Conservation (phyloP, 2,329 filamentous ascomycete genomes). For the Epichloe sibirici region DNA sequence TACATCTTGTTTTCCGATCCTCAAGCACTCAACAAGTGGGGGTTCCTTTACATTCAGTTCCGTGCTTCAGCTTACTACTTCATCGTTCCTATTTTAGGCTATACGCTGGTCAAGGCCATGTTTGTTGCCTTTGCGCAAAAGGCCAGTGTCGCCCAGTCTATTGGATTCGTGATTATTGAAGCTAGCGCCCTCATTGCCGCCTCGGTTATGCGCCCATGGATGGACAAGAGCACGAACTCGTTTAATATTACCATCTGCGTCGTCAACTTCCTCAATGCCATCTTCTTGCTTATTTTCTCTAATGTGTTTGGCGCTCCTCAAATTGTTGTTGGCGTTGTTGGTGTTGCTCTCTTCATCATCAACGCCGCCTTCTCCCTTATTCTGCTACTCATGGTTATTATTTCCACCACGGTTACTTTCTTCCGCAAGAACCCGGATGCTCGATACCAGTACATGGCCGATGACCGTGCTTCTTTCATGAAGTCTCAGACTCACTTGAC, state of each 20-base stretch:
- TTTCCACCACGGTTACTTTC: slow-evolving; percentile 55
- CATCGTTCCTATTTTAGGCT: slow-evolving; percentile 66
- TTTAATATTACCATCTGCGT: slow-evolving; percentile 90
- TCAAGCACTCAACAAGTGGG: slow-evolving; percentile 92
- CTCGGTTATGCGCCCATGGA: slow-evolving; percentile 79
- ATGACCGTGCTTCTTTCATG: slow-evolving; percentile 94
- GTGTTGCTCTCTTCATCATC: slow-evolving; percentile 77
- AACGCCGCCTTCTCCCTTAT: slow-evolving; percentile 78
- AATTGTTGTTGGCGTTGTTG: slow-evolving; percentile 77
- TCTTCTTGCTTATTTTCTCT: slow-evolving; percentile 84
- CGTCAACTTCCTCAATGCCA: slow-evolving; percentile 81
- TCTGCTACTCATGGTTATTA: slow-evolving; percentile 64
- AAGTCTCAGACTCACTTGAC: slow-evolving; percentile 79
- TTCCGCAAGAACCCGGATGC: slow-evolving; percentile 90
- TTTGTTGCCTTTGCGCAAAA: slow-evolving; percentile 75
- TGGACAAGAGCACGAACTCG: slow-evolving; percentile 96
- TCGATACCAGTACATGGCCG: slow-evolving; percentile 91
- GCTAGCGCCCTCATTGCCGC: slow-evolving; percentile 63
- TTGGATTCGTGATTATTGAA: slow-evolving; percentile 76
- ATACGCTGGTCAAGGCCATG: slow-evolving; percentile 77
- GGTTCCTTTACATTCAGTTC: slow-evolving; percentile 95
- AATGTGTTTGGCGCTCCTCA: slow-evolving; percentile 73
- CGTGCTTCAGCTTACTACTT: slow-evolving; percentile 94
- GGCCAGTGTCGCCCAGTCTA: slow-evolving; percentile 59
- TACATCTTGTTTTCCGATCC: slow-evolving; percentile 96